Evolutionary conservation across 169 alveolate species (phyloP), one percentile per base, ranked within the genome.

Genomic region (Plasmodium reichenowi): DNA sequence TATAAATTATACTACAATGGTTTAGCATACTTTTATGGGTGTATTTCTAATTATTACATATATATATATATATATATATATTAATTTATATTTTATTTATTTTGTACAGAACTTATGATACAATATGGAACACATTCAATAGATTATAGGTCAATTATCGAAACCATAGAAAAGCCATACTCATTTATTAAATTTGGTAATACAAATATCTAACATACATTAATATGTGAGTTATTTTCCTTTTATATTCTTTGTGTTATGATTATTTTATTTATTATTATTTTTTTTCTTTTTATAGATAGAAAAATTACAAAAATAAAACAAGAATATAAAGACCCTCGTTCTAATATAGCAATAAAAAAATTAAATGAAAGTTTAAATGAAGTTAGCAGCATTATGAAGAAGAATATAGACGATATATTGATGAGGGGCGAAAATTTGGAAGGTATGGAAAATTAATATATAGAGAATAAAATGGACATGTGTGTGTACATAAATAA

Each of bases 381-480:
- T 72, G 95, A 94, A 85, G 96, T 94, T 58, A 94, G 95, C 43
- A 75, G 88, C 58, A 94, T 94, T 22, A 94, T 94, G 96, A 92
- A 75, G 59, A 92, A 90, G 56, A 94, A 94, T 70, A 94, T 94
- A 58, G 95, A 92, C 62, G 96, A 94, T 22, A 94, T 94, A 22
- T 63, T 94, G 24, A 60, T 88, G 60, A 88, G 96, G 8, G 96
- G 96, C 6, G 96, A 94, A 66, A 94, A 92, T 87, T 70, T 94
- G 32, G 95, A 94, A 87, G 96, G 96, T 94, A 58, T 47, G 6
- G 45, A 12, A 45, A 15, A 52, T 56, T 15, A 17, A 48, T 45
- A 47, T 15, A 54, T 75, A 13, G 0, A 52, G 47, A 38, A 38
- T 38, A 38, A 38, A 38, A 64, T 17, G 17, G 24, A 43, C n/a